phyloP scores from a whole-genome alignment of 2,329 filamentous ascomycete genomes.

The Phyllosticta paracitricarpa region DNA sequence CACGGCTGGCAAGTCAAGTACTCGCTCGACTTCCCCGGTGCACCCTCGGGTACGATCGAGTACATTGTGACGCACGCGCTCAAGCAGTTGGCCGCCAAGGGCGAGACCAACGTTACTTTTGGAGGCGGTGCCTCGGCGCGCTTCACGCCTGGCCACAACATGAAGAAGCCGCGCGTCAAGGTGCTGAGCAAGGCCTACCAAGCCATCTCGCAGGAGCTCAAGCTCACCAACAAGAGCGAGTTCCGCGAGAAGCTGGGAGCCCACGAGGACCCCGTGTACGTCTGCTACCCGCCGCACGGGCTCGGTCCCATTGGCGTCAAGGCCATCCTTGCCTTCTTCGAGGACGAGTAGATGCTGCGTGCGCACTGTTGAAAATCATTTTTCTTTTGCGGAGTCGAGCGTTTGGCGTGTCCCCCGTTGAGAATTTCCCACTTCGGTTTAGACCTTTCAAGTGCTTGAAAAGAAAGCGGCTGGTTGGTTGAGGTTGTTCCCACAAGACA shows the following conservation, averaged over 20 bases:
- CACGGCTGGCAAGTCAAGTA: constrained; percentile 95
- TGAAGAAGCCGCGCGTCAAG: constrained; percentile 70
- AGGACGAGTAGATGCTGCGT: constrained; percentile 46
- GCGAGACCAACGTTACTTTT: constrained; percentile 66
- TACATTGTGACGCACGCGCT: constrained; percentile 66
- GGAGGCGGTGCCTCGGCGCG: constrained; percentile 69
- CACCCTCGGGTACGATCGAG: constrained; percentile 82
- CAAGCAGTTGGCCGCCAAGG: constrained; percentile 47
- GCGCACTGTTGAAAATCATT: background rate
- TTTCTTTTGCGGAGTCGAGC: background rate
- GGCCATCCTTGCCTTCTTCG: constrained; percentile 85
- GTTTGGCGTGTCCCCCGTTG: background rate
- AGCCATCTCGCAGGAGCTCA: constrained; percentile 69
- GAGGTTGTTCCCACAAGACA: background rate
- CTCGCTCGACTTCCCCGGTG: constrained; percentile 81
- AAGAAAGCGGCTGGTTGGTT: background rate
- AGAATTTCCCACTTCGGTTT: background rate
- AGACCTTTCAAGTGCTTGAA: background rate
- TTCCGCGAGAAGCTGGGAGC: constrained; percentile 88
- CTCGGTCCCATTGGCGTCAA: constrained; percentile 71
- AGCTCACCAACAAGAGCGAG: constrained; percentile 73
- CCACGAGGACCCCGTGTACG: constrained; percentile 72
- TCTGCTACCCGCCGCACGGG: constrained; percentile 81
- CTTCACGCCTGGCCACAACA: constrained; percentile 69
- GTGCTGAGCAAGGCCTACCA: constrained; percentile 77